Conservation (phyloP, 2,329 filamentous ascomycete species). For the Botrytis hyacinthi region DNA sequence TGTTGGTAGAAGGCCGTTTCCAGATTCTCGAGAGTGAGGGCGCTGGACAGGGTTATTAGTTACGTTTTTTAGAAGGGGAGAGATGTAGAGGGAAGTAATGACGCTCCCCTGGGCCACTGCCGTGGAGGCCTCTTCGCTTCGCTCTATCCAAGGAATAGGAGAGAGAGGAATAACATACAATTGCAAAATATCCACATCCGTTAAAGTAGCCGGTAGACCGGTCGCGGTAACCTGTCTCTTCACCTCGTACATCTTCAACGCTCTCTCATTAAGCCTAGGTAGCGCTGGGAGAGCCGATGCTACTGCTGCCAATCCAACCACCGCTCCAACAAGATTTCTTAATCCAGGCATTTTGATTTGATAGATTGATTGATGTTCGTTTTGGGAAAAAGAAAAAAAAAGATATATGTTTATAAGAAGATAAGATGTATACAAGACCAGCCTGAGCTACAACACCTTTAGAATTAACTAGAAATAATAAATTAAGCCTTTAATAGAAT, state of each 20-base stretch:
- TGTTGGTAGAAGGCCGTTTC: slow-evolving; percentile 71
- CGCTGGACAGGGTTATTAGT: slow-evolving; percentile 44
- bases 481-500: slow-evolving; percentile 21
- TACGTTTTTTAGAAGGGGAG: background rate
- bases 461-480: slow-evolving; percentile 5
- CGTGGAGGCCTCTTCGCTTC: background rate
- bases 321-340: slow-evolving; percentile 34
- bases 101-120: background rate
- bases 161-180: slow-evolving; percentile 44
- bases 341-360: slow-evolving; percentile 37
- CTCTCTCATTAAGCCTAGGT: slow-evolving; percentile 33
- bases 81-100: background rate
- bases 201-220: slow-evolving; percentile 42
- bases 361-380: background rate
- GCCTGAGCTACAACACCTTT: slow-evolving; percentile 35
- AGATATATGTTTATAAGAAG: background rate
- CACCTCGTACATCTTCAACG: slow-evolving; percentile 32
- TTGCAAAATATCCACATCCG: slow-evolving; percentile 52
- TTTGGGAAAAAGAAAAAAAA: background rate
- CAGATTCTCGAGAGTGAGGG: slow-evolving; percentile 71
- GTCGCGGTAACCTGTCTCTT: slow-evolving; percentile 35
- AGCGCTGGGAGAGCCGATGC: slow-evolving; percentile 34
- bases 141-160: background rate
- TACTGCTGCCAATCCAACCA: slow-evolving; percentile 31
- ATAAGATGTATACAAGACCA: slow-evolving; percentile 35